phyloP scores from a whole-genome alignment of 768 basidiomycete species.

The Termitomyces sp. region DNA sequence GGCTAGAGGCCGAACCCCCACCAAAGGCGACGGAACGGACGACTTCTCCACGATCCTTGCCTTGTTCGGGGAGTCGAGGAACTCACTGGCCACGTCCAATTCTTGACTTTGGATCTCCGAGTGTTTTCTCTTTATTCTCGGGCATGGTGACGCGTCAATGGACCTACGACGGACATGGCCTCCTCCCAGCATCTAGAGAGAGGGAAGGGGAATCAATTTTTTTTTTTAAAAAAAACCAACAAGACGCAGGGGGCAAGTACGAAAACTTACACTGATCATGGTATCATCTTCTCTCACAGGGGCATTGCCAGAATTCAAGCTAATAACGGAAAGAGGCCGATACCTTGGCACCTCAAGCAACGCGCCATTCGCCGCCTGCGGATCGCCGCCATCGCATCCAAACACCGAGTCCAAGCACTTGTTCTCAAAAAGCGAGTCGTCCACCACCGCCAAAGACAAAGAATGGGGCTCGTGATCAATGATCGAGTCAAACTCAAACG shows the following conservation, averaged over 20 bases:
- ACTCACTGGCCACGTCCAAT: slow-evolving; percentile 21
- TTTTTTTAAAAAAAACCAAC: slow-evolving; percentile 1
- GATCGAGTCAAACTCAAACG: slow-evolving; percentile 66
- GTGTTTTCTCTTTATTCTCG: slow-evolving; percentile 57
- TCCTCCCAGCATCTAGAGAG: slow-evolving; percentile 70
- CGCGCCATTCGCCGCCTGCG: slow-evolving; percentile 25
- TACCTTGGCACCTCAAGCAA: slow-evolving; percentile 47
- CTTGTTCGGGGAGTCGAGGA: slow-evolving; percentile 37
- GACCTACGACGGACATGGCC: slow-evolving; percentile 69
- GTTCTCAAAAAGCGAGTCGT: slow-evolving; percentile 47
- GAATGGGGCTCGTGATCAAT: slow-evolving; percentile 45
- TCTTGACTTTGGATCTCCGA: slow-evolving; percentile 29
- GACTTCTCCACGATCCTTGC: slow-evolving; percentile 55
- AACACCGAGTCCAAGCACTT: slow-evolving; percentile 63
- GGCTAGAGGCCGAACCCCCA: slow-evolving; percentile 26
- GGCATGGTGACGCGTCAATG: slow-evolving; percentile 67
- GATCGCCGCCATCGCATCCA: slow-evolving; percentile 32
- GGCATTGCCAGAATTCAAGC: slow-evolving; percentile 43
- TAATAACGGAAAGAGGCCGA: slow-evolving; percentile 62
- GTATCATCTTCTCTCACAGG: slow-evolving; percentile 70
- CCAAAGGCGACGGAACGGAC: slow-evolving; percentile 50
- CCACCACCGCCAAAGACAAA: slow-evolving; percentile 28
- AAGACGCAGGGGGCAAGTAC: neutral
- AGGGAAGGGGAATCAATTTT: too few species aligned
- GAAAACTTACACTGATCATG: slow-evolving; percentile 63